A percentile compares a stretch with the other conserved stretches of the same genome.
phyloP scores from a whole-genome alignment of 176 grass and related monocot species.

The Carex littledalei region DNA sequence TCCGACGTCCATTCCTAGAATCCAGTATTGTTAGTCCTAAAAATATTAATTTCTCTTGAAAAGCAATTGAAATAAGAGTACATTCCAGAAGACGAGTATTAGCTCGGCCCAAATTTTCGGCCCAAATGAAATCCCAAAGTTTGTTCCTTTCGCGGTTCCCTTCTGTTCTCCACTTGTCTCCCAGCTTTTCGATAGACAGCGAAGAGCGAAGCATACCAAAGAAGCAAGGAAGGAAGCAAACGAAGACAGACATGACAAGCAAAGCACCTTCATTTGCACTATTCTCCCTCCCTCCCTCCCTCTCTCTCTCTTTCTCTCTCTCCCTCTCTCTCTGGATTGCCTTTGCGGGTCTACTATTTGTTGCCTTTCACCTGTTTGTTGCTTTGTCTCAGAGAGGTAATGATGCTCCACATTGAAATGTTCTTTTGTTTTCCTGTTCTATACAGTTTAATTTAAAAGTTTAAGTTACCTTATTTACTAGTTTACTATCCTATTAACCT shows the following conservation, averaged over 20 bases:
- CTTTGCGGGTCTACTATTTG: background rate
- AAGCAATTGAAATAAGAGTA: no score
- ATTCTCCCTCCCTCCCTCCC: background rate
- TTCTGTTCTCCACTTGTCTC: background rate
- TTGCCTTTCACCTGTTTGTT: constrained; percentile 5
- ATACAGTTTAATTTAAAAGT: background rate
- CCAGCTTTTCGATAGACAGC: background rate
- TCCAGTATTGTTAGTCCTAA: no score
- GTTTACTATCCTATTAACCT: background rate
- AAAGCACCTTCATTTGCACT: background rate
- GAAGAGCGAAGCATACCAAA: background rate
- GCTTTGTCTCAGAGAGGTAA: background rate
- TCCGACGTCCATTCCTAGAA: no score
- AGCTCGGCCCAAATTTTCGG: background rate
- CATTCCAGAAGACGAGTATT: no score
- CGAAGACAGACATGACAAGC: constrained; percentile 15
- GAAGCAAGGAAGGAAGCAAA: constrained; percentile 4
- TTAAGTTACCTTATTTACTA: background rate
- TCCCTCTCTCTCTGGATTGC: background rate
- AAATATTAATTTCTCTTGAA: no score
- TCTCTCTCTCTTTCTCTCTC: no score
- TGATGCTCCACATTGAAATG: background rate
- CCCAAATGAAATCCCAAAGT: background rate
- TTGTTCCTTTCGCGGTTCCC: background rate
- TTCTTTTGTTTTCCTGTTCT: background rate